Conservation (phyloP, 140 eudicot species). For the Ambrosia hybrid region DNA sequence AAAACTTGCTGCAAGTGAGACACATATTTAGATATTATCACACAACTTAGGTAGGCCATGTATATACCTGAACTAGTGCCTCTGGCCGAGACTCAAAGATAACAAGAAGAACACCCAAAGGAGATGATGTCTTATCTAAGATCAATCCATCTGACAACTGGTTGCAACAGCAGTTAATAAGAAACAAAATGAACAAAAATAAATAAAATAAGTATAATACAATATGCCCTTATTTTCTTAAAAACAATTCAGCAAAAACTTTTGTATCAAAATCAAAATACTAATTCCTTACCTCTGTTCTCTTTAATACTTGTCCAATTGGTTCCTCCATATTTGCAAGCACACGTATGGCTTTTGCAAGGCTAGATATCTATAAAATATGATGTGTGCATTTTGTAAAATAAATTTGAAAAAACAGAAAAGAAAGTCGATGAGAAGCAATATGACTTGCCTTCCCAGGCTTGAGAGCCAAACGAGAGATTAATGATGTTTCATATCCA, state of each 20-base stretch:
- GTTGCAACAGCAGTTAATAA: conserved; percentile 23
- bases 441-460: conserved; percentile 69
- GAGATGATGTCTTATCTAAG: conserved; percentile 84
- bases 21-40: neutral
- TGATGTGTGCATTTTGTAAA: neutral
- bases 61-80: conserved; percentile 86
- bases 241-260: too few species aligned
- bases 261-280: neutral
- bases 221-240: conserved; percentile 1
- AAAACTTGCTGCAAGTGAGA: conserved; percentile 5
- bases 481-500: conserved; percentile 78
- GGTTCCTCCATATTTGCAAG: conserved; percentile 99
- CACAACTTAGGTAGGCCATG: neutral
- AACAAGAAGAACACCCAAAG: conserved; percentile 90
- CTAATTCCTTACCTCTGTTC: conserved; percentile 66
- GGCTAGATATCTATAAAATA: conserved; percentile 55
- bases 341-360: conserved; percentile 86
- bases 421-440: conserved; percentile 8
- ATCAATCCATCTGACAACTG: conserved; percentile 94
- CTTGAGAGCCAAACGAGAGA: conserved; percentile 79
- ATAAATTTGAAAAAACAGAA: neutral
- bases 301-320: conserved; percentile 70
- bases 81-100: conserved; percentile 99
- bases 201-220: neutral
- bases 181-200: conserved; percentile 9